Conservation (phyloP, 202 grass and related monocot species). For the Musa balbisiana region DNA sequence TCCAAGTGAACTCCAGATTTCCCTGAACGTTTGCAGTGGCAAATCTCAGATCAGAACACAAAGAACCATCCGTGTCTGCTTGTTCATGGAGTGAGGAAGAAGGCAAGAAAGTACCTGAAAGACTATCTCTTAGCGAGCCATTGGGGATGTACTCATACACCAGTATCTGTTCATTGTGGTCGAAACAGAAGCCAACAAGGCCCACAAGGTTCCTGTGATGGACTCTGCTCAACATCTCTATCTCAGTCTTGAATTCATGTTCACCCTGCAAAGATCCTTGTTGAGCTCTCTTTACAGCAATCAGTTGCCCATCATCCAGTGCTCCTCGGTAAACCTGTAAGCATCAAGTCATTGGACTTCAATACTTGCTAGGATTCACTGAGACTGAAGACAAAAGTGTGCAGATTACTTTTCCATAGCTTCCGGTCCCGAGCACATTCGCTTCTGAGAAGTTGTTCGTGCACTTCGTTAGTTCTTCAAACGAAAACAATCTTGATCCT, state of each 20-base stretch:
- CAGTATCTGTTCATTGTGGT: slow-evolving; percentile 14
- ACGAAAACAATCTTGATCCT: slow-evolving; percentile 6
- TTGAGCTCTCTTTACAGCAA: slow-evolving; percentile 21
- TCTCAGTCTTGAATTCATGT: slow-evolving; percentile 11
- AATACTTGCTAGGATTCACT: no score
- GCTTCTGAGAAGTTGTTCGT: slow-evolving; percentile 10
- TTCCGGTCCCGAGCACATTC: not conserved
- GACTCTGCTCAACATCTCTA: slow-evolving; percentile 9
- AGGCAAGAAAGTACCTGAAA: not conserved
- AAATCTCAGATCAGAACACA: not conserved
- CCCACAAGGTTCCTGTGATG: slow-evolving; percentile 16
- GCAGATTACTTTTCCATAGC: slow-evolving; percentile 7
- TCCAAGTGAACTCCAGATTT: slow-evolving; percentile 10
- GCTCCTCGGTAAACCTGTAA: slow-evolving; percentile 18
- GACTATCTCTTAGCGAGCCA: slow-evolving; percentile 15
- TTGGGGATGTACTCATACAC: slow-evolving; percentile 17
- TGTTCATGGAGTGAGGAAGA: not conserved
- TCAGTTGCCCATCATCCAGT: not conserved
- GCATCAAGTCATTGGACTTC: no score
- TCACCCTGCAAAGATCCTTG: slow-evolving; percentile 18
- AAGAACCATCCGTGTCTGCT: no score
- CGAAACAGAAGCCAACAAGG: slow-evolving; percentile 18
- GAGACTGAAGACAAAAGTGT: not conserved
- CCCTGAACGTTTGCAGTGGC: not conserved
- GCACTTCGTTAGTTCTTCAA: slow-evolving; percentile 15